Base-by-base conservation (phyloP, 805 yeast genomes). In the Saturnispora quitensis region DNA sequence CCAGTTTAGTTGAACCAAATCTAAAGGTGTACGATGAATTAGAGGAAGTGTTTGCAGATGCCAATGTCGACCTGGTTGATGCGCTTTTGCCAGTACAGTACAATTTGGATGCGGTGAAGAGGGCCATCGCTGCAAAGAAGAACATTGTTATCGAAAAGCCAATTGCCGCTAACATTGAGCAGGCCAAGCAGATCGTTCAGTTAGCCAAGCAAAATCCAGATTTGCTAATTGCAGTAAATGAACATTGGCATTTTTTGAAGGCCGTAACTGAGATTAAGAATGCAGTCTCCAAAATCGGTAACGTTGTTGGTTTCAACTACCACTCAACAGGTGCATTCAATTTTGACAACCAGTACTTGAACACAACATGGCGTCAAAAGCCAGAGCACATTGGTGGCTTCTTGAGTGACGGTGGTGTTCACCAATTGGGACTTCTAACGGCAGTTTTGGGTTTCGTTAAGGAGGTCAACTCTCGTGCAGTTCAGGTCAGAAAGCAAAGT, bases 321-420 rank as follows among this genome's bases (percentile, higher is more conserved):
- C 77, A 76, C 53, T 73, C 89, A 12, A 84, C 91, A 3, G 93
- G 93, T 27, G 78, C 88, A 9, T 86, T 82, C 73, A 75, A 78
- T 57, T 72, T 71, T 31, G 61, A 69, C 52, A 81, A 77, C 69
- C 79, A 83, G 62, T 86, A 85, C 62, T 64, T 81, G 54, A 66
- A 71, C 22, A 90, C 97, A 2, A 51, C 82, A 15, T 91, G 98
- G 98, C 84, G 97, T 75, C 80, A 77, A 64, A 74, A 82, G 46
- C 97, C 98, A 33, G 83, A 88, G 67, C 97, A 91, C 65, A 78
- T 89, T 58, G 98, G 98, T 50, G 97, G 97, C 0, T 90, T 74
- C 68, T 73, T 91, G 60, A 83, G 91, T 53, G 98, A 91, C 62
- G 97, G 97, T 62, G 98, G 97, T 65, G 98, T 91, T 24, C 98